A percentile compares a stretch with the other conserved stretches of the same genome.
These are phyloP conservation scores for Ceratobasidium theobromae DNA, from an alignment of 1,284 basidiomycete species.

Conservation along the genomic window DNA sequence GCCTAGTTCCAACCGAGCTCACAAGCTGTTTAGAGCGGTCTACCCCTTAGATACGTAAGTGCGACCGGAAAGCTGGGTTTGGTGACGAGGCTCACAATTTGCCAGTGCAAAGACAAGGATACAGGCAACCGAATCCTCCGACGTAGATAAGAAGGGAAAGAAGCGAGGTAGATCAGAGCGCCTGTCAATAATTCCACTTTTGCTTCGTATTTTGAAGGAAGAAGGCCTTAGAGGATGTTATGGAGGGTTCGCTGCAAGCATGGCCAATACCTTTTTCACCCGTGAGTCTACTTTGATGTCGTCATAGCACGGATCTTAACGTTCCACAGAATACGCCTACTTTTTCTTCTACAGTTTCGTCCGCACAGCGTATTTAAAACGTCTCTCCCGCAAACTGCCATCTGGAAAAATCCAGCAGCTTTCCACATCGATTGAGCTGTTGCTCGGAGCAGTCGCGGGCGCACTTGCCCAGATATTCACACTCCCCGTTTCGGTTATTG, in stretches of 20 bases:
- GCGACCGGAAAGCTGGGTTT: background rate
- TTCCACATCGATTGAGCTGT: constrained; percentile 79
- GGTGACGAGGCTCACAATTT: background rate
- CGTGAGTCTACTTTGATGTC: constrained; percentile 59
- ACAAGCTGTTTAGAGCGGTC: constrained; percentile 61
- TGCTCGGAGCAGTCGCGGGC: constrained; percentile 89
- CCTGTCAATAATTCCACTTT: constrained; percentile 63
- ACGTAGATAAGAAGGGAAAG: constrained; percentile 51
- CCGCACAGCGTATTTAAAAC: constrained; percentile 76
- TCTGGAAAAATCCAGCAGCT: constrained; percentile 59
- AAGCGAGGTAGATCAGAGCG: constrained; percentile 48
- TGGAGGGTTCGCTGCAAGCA: constrained; percentile 93
- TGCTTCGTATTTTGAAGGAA: constrained; percentile 70
- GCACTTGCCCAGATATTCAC: constrained; percentile 97
- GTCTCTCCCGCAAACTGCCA: constrained; percentile 58
- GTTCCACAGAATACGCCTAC: constrained; percentile 89
- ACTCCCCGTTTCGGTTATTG: constrained; percentile 96
- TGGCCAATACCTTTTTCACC: constrained; percentile 97
- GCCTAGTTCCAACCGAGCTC: background rate
- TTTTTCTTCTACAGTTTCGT: constrained; percentile 99
- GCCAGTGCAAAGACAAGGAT: constrained; percentile 91
- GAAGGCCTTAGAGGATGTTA: constrained; percentile 86
- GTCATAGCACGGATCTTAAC: background rate
- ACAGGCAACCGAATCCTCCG: constrained; percentile 60
- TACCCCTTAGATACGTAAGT: constrained; percentile 87